Base-by-base conservation (phyloP, 352 stramenopile species). In the Phytophthora litchii region DNA sequence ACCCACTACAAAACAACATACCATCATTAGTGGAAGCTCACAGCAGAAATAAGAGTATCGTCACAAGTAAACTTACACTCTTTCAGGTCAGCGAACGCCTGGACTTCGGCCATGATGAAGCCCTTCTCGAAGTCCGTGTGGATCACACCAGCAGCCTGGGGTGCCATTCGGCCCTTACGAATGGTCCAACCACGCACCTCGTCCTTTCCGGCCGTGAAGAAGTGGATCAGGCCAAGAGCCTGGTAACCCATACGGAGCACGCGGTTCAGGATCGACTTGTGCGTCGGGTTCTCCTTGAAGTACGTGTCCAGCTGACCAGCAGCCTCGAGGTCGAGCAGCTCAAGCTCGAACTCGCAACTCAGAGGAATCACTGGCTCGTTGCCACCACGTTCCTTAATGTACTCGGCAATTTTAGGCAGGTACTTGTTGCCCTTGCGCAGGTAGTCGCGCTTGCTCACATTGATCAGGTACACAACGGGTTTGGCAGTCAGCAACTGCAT, bases 141-240 rank as follows among this genome's bases (percentile, higher is more conserved):
- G 83, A 99, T 99, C 9, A 98, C 95, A 71, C 97, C 97, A 36
- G 98, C 98, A 47, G 97, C 97, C 75, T 99, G 96, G 9, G 97
- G 97, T 79, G 97, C 97, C 64, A 97, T 49, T 48, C 91, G 95
- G 40, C 97, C 97, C 79, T 98, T 97, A 62, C 97, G 97, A 55
- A 99, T 99, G 13, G 97, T 99, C 98, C 98, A 99, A 38, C 95
- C 96, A 50, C 97, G 86, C 27, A 99, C 97, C 83, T 99, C 98
- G 58, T 99, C 98, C 60, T 97, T 94, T 45, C 98, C 98, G 23
- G 94, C 91, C 20, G 98, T 99, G 85, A 99, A 99, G 81, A 98
- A 99, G 68, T 99, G 96, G 70, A 99, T 97, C 41, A 99, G 80
- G 34, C 98, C 96, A 12, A 99, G 92, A 21, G 96, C 91, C 61